phyloP scores from a whole-genome alignment of 78 protist genomes.

The Mastigamoeba balamuthi region DNA sequence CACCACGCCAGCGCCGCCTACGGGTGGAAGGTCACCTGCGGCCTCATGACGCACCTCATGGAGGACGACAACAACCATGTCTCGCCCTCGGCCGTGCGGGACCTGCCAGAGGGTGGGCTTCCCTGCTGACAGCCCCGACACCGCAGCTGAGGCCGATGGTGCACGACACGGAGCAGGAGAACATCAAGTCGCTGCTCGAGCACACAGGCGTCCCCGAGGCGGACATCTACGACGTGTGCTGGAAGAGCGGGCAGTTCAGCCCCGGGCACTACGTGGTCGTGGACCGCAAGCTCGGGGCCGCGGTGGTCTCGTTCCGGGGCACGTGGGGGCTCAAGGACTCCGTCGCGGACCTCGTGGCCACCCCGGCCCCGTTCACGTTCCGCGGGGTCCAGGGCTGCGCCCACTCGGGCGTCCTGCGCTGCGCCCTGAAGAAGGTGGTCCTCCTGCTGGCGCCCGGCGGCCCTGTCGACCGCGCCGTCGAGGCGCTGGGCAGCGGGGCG shows the following conservation, averaged over 20 bases:
- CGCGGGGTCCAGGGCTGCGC: background rate
- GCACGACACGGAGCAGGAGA: background rate
- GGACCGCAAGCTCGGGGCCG: background rate
- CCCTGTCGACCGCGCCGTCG: no score
- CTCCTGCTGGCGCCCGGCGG: background rate
- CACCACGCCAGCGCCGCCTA: no score
- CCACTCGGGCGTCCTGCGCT: background rate
- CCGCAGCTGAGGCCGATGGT: background rate
- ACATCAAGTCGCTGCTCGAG: background rate
- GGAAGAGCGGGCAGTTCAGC: background rate
- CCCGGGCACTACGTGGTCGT: background rate
- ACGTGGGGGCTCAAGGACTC: background rate
- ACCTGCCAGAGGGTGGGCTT: no score
- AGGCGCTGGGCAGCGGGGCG: no score
- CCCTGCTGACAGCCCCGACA: no score
- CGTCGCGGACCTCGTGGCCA: background rate
- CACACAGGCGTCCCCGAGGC: background rate
- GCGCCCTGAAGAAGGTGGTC: background rate
- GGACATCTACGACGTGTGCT: background rate
- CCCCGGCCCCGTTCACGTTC: background rate
- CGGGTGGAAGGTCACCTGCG: no score
- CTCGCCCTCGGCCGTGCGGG: no score
- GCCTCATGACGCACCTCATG: no score
- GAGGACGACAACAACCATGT: no score
- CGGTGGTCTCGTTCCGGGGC: background rate